Evolutionary conservation across 306 rosid species (phyloP).

Genomic region (Mimosa bimucronata): DNA sequence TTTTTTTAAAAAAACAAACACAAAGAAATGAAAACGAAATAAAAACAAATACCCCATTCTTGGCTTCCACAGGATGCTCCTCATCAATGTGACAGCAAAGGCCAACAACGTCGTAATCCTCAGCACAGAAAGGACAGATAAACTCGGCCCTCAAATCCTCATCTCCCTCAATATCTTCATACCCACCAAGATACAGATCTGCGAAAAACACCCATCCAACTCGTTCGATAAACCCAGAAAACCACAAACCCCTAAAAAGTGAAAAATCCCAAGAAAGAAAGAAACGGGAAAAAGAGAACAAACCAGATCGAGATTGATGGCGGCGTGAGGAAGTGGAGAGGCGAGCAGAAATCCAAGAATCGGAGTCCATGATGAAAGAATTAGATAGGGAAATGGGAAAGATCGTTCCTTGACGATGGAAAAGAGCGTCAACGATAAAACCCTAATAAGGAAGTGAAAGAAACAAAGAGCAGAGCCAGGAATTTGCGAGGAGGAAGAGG

Average conservation of each 20-base stretch:
- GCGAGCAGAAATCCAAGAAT: conserved; percentile 64
- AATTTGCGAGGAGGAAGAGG: conserved; percentile 29
- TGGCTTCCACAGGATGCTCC: conserved; percentile 73
- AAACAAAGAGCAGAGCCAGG: conserved; percentile 9
- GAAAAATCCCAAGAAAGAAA: neutral
- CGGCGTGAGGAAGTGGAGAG: conserved; percentile 55
- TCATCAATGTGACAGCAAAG: conserved; percentile 89
- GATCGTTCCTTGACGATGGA: neutral
- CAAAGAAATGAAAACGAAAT: neutral
- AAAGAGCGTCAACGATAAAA: conserved; percentile 23
- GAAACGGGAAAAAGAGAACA: neutral
- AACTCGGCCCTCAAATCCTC: conserved; percentile 70
- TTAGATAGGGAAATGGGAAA: neutral
- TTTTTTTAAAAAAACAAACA: neutral
- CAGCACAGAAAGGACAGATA: conserved; percentile 78
- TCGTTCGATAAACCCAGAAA: neutral
- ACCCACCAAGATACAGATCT: conserved; percentile 63
- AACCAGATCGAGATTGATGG: conserved; percentile 69
- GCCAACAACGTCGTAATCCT: conserved; percentile 77
- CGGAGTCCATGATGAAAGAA: conserved; percentile 56
- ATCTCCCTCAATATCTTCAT: conserved; percentile 56
- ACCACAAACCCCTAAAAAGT: neutral
- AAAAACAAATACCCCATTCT: conserved; percentile 58
- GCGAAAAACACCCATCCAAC: conserved; percentile 20
- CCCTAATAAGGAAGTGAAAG: conserved; percentile 38